Base-by-base conservation (phyloP, 106 monocot genomes). In the Allium sativum region DNA sequence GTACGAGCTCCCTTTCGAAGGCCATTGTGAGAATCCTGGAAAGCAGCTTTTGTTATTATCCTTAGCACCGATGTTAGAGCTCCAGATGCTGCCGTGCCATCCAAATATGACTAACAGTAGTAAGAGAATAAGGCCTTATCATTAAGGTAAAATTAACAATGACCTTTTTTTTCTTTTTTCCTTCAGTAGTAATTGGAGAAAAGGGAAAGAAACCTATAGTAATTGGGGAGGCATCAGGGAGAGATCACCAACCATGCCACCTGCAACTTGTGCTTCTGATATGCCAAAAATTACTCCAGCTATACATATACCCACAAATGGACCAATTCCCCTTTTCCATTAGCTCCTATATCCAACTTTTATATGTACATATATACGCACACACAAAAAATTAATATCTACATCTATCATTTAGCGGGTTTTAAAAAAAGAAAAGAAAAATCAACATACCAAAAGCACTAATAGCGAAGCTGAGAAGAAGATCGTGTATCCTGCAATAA, bases 211-310 rank as follows among this genome's bases (percentile, higher is more conserved):
- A 54, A 85, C 85, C 52, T 85, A 78, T 43, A 81, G 58, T 14
- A 81, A 72, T 53, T 85, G 74, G 22, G 85, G 77, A 48, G 68
- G 57, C 85, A 85, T 85, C 53, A 85, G 63, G 11, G 74, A 71
- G 41, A 85, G 44, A 69, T 85, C 81, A 42, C 85, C 85, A 62
- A 85, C 72, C 85, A 85, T 78, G 15, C 81, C 85, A 2, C 85
- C 85, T 67, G 80, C 81, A 68, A 67, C 81, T 74, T 62, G 67
- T 65, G 68, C 85, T 72, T 81, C 85, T 46, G 81, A 71, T 56
- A 78, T 19, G 41, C 85, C 85, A 75, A 81, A 85, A 48, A 74
- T 61, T 52, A 48, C 85, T 56, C 85, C 80, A 7, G 75, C 42
- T 31, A 81, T 16, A 59, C 85, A 85, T 17, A 78, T 41, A 31